Evolutionary conservation across 2,329 filamentous ascomycete genomes (phyloP).

Genomic region (Talaromyces sp.): DNA sequence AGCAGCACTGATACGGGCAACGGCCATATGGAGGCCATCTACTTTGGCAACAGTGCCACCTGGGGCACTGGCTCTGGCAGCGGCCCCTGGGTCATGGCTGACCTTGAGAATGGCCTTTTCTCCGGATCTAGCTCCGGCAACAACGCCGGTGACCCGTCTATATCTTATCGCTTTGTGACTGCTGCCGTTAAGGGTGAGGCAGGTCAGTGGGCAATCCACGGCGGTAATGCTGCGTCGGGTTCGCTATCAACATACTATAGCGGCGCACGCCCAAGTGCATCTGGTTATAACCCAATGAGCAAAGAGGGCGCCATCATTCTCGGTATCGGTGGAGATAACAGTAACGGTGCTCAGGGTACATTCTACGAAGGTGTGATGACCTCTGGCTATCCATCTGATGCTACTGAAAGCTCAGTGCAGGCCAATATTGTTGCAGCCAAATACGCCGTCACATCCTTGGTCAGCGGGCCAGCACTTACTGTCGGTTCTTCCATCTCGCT

Average conservation of each 20-base stretch:
- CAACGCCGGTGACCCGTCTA: conserved; percentile 4
- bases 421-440: conserved; percentile 7
- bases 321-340: conserved; percentile 9
- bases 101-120: conserved; percentile 9
- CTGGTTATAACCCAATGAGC: conserved; percentile 8
- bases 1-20: conserved; percentile 8
- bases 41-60: conserved; percentile 1
- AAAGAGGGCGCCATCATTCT: conserved; percentile 10
- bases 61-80: conserved; percentile 5
- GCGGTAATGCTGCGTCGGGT: conserved; percentile 5
- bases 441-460: conserved; percentile 5
- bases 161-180: conserved; percentile 5
- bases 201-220: conserved; percentile 5
- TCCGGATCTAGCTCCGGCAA: neutral
- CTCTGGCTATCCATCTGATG: conserved; percentile 6
- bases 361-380: conserved; percentile 11
- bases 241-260: conserved; percentile 4
- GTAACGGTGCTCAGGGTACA: conserved; percentile 7
- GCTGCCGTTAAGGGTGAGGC: conserved; percentile 5
- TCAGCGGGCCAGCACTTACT: conserved; percentile 4
- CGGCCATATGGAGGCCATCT: conserved; percentile 10
- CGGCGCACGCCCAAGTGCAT: conserved; percentile 1
- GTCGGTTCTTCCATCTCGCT: conserved; percentile 3
- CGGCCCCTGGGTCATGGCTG: conserved; percentile 9
- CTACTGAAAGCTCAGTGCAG: conserved; percentile 5